Percentiles rank a stretch among this genome's conserved stretches.
Conservation (phyloP, 306 rosid species). For the Casuarina glauca region DNA sequence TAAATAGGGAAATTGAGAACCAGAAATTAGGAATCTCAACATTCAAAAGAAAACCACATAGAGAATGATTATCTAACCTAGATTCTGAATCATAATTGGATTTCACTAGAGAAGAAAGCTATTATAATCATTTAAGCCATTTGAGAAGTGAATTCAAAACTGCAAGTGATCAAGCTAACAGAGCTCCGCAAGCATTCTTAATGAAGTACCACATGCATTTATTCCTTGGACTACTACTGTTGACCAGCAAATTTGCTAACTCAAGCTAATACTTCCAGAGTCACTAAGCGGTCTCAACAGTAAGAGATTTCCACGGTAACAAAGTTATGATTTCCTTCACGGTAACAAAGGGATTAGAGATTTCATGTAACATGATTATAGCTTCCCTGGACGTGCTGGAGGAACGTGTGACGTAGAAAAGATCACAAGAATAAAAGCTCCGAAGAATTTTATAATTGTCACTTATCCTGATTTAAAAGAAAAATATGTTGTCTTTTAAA, state of each 20-base stretch:
- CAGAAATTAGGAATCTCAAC: not conserved
- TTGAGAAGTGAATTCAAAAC: not conserved
- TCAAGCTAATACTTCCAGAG: not conserved
- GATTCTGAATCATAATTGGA: slow-evolving; percentile 8
- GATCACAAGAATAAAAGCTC: slow-evolving; percentile 2
- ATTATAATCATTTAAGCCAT: not conserved
- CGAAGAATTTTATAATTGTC: not conserved
- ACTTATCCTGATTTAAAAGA: not conserved
- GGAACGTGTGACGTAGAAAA: not conserved
- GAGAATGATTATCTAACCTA: not conserved
- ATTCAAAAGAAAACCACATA: not conserved
- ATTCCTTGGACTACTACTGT: not conserved
- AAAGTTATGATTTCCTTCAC: slow-evolving; percentile 3
- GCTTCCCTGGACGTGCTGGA: slow-evolving; percentile 14
- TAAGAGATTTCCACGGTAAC: not conserved
- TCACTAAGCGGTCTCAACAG: not conserved
- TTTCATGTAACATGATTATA: slow-evolving; percentile 12
- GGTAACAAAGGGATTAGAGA: not conserved
- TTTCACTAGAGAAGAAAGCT: slow-evolving; percentile 4
- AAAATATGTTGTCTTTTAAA: not conserved
- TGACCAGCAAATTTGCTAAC: not conserved
- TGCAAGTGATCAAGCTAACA: not conserved
- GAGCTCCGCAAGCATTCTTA: not conserved
- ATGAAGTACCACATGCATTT: not conserved
- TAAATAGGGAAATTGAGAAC: not conserved